phyloP scores from a whole-genome alignment of 176 grass and related monocot genomes.

The Carex kokanica region DNA sequence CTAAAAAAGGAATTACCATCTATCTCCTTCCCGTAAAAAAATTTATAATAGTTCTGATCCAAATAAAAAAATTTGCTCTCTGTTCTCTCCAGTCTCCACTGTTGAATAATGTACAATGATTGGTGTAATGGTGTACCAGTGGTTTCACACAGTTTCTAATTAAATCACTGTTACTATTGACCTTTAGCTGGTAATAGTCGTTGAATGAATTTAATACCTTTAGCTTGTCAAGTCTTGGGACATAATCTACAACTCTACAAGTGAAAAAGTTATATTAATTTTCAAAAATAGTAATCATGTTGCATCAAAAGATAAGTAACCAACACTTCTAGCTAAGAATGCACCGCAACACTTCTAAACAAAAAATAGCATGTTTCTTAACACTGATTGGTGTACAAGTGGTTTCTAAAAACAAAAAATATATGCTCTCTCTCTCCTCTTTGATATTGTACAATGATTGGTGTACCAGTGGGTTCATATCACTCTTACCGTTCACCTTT shows the following conservation, averaged over 20 bases:
- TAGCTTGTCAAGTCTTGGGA: background rate
- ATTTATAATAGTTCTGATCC: no score
- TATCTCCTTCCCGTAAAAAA: no score
- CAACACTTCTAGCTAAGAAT: no score
- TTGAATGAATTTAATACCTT: background rate
- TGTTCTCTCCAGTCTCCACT: background rate
- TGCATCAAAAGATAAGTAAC: no score
- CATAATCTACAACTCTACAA: background rate
- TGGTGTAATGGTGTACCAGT: background rate
- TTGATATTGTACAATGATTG: conserved; percentile 14
- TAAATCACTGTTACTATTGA: conserved; percentile 9
- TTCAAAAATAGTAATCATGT: no score
- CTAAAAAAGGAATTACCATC: no score
- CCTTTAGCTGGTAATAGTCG: conserved; percentile 20
- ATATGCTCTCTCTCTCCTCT: background rate
- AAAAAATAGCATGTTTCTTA: no score
- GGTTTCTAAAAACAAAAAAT: no score
- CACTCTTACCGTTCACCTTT: conserved; percentile 8
- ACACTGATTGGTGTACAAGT: no score
- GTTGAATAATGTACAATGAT: conserved; percentile 7
- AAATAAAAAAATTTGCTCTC: background rate
- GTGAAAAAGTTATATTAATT: no score
- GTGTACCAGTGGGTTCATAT: background rate
- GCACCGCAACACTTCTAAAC: no score
- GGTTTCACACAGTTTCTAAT: background rate